Evolutionary conservation across 1,139 yeast genomes (phyloP).

Genomic region (Taphrina deformans): DNA sequence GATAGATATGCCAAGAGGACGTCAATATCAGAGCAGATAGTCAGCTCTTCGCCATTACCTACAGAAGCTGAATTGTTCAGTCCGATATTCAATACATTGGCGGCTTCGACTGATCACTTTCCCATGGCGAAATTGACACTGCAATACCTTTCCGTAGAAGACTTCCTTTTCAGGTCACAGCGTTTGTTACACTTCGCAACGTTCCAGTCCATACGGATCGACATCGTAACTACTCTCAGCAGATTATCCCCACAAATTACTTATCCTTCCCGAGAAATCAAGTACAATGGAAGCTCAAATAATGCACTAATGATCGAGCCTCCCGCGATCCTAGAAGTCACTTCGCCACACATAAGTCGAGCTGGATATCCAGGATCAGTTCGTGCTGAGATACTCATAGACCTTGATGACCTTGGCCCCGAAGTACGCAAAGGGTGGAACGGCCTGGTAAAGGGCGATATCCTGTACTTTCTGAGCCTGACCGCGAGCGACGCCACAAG

Average conservation of each 20-base stretch:
- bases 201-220: slow-evolving; percentile 41
- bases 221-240: slow-evolving; percentile 41
- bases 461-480: slow-evolving; percentile 43
- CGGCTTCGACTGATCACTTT: slow-evolving; percentile 5
- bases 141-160: slow-evolving; percentile 47
- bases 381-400: slow-evolving; percentile 42
- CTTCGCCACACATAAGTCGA: slow-evolving; percentile 42
- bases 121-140: slow-evolving; percentile 42
- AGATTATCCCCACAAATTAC: slow-evolving; percentile 41
- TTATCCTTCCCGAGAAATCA: slow-evolving; percentile 28
- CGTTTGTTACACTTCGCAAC: slow-evolving; percentile 40
- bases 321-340: slow-evolving; percentile 42
- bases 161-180: slow-evolving; percentile 45
- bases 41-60: not conserved
- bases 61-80: not conserved
- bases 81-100: not conserved
- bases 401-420: slow-evolving; percentile 39
- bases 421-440: slow-evolving; percentile 45
- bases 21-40: slow-evolving; percentile 27
- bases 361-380: slow-evolving; percentile 40
- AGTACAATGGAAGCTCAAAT: slow-evolving; percentile 44
- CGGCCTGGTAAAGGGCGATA: slow-evolving; percentile 43
- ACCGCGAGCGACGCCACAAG: slow-evolving; percentile 37
- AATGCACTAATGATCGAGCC: slow-evolving; percentile 42
- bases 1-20: slow-evolving; percentile 34